phyloP scores from a whole-genome alignment of 2,329 filamentous ascomycete species.

The Alternaria brassicae region DNA sequence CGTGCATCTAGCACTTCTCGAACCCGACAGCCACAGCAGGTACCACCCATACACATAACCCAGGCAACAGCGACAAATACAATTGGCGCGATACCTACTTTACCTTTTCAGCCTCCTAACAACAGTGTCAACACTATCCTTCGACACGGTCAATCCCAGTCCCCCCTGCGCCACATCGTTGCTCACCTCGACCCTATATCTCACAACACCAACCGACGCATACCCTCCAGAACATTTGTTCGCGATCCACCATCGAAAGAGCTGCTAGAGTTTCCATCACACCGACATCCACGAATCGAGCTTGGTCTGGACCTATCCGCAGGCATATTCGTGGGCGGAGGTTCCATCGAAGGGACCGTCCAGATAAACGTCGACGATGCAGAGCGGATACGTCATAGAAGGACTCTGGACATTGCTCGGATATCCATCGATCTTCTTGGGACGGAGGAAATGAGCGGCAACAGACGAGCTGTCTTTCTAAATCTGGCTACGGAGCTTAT shows the following conservation, averaged over 20 bases:
- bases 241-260: constrained; percentile 56
- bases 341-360: constrained; percentile 60
- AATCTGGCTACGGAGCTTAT: constrained; percentile 61
- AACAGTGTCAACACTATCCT: constrained; percentile 50
- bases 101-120: constrained; percentile 36
- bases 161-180: constrained; percentile 57
- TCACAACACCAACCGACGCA: constrained; percentile 52
- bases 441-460: constrained; percentile 58
- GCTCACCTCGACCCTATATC: constrained; percentile 52
- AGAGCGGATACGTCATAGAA: constrained; percentile 53
- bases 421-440: constrained; percentile 62
- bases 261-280: constrained; percentile 58
- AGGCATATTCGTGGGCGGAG: constrained; percentile 63
- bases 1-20: constrained; percentile 36
- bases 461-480: constrained; percentile 58
- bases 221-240: constrained; percentile 59
- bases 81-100: constrained; percentile 11
- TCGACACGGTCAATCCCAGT: constrained; percentile 55
- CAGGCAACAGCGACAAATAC: constrained; percentile 25
- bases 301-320: constrained; percentile 59
- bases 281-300: constrained; percentile 58
- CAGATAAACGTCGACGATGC: constrained; percentile 58
- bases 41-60: constrained; percentile 23
- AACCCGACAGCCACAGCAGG: constrained; percentile 25
- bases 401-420: constrained; percentile 56